These are phyloP conservation scores for Amylocystis lapponica DNA, from an alignment of 768 basidiomycete genomes.

Conservation along the genomic window DNA sequence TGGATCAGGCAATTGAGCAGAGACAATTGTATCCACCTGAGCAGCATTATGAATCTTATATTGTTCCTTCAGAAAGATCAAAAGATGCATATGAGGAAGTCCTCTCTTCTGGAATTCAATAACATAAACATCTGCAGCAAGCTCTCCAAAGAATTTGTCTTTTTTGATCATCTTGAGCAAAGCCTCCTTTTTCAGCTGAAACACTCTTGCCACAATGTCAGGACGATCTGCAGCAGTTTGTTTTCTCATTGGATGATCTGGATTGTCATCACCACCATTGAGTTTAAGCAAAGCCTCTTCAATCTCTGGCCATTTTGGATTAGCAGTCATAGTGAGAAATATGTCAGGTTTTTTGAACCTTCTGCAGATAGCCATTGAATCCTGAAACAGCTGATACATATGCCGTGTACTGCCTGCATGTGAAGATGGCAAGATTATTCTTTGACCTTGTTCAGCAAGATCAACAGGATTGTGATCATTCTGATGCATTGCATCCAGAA, in stretches of 20 bases:
- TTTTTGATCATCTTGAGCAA: slow-evolving; percentile 28
- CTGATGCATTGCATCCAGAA: slow-evolving; percentile 24
- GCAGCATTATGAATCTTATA: slow-evolving; percentile 30
- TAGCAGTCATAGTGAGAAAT: slow-evolving; percentile 49
- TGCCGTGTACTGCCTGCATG: slow-evolving; percentile 36
- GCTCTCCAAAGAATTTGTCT: slow-evolving; percentile 36
- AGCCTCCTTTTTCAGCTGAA: slow-evolving; percentile 36
- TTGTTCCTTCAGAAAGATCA: slow-evolving; percentile 34
- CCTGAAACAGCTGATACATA: slow-evolving; percentile 40
- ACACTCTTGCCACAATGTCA: slow-evolving; percentile 41
- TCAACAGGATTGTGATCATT: slow-evolving; percentile 21
- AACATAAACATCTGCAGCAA: slow-evolving; percentile 40
- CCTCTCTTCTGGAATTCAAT: slow-evolving; percentile 57
- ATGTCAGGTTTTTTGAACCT: slow-evolving; percentile 34
- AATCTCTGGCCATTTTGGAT: slow-evolving; percentile 47
- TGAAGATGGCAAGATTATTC: slow-evolving; percentile 36
- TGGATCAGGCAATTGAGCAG: slow-evolving; percentile 38
- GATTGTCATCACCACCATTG: slow-evolving; percentile 13
- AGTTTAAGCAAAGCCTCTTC: slow-evolving; percentile 23
- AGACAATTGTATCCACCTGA: slow-evolving; percentile 36
- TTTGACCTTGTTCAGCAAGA: slow-evolving; percentile 26
- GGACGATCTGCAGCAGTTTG: slow-evolving; percentile 39
- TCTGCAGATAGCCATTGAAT: slow-evolving; percentile 39
- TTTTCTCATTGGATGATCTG: no score
- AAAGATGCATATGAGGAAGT: slow-evolving; percentile 48